These are phyloP conservation scores for Puccinia coronata DNA, from an alignment of 1,284 basidiomycete genomes.

Conservation along the genomic window DNA sequence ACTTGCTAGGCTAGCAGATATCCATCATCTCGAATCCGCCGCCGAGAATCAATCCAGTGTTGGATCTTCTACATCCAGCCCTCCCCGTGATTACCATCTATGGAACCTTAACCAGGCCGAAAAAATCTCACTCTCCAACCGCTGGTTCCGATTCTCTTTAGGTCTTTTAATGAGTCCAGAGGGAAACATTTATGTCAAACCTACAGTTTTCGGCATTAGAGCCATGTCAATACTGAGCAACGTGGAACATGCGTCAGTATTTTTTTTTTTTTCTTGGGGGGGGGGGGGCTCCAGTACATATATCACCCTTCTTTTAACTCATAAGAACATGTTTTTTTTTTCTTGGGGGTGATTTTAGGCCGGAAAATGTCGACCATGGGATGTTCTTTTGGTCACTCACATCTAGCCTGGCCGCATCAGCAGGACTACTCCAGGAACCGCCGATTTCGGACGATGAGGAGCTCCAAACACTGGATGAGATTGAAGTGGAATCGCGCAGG, in stretches of 20 bases:
- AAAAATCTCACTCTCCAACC: constrained; percentile 29
- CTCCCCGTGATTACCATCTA: not conserved
- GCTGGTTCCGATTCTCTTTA: constrained; percentile 33
- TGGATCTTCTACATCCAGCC: not conserved
- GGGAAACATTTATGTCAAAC: too few relatives aligned
- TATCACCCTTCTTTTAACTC: too few relatives aligned
- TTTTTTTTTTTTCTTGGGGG: too few relatives aligned
- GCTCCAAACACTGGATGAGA: not conserved
- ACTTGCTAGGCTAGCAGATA: not conserved
- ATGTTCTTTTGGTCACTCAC: constrained; percentile 43
- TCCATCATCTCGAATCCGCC: constrained; percentile 3
- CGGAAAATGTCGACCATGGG: constrained; percentile 46
- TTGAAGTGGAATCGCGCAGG: constrained; percentile 39
- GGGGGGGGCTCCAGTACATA: too few relatives aligned
- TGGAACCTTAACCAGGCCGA: constrained; percentile 14
- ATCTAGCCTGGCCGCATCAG: constrained; percentile 1
- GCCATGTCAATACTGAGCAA: constrained; percentile 6
- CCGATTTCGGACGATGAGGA: constrained; percentile 27
- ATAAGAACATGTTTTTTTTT: not conserved
- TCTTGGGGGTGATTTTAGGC: constrained; percentile 14
- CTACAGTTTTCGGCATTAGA: constrained; percentile 37
- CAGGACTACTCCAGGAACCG: constrained; percentile 39
- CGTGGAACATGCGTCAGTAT: not conserved
- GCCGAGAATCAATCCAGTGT: not conserved
- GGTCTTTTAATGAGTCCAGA: constrained; percentile 7